phyloP scores from a whole-genome alignment of 805 yeast genomes.

The Babjeviella inositovora region DNA sequence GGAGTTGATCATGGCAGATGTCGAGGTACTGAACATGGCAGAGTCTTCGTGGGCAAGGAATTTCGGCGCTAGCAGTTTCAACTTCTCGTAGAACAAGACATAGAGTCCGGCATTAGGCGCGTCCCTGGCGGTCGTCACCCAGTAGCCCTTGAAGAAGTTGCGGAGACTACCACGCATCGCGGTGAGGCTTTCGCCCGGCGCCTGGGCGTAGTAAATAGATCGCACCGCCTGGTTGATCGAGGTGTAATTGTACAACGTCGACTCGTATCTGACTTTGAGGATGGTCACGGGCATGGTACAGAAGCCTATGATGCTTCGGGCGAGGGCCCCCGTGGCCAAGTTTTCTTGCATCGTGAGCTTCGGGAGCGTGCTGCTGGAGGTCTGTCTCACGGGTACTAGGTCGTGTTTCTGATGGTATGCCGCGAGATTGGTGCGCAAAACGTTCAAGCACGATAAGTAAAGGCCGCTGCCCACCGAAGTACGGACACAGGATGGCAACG shows the following conservation, averaged over 20 bases:
- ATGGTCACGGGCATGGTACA: conserved; percentile 92
- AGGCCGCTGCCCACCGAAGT: conserved; percentile 86
- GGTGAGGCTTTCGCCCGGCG: no score
- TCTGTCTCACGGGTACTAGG: conserved; percentile 3
- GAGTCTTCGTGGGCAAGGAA: conserved; percentile 6
- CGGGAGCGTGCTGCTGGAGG: conserved; percentile 33
- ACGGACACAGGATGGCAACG: conserved; percentile 77
- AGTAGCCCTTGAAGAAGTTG: conserved; percentile 79
- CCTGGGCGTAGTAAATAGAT: conserved; percentile 34
- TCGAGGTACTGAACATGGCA: conserved; percentile 11
- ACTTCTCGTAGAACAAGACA: conserved; percentile 68
- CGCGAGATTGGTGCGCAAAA: conserved; percentile 36
- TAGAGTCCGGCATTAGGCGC: conserved; percentile 96
- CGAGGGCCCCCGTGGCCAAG: conserved; percentile 57
- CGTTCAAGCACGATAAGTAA: conserved; percentile 60
- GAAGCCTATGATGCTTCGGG: conserved; percentile 72
- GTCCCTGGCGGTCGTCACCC: conserved; percentile 79
- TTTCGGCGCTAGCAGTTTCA: conserved; percentile 39
- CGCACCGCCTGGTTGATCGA: conserved; percentile 44
- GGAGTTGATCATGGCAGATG: conserved; percentile 49
- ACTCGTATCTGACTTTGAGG: conserved; percentile 78
- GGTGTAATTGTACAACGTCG: conserved; percentile 54
- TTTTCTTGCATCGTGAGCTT: conserved; percentile 56
- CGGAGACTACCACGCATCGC: no score
- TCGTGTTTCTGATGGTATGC: conserved; percentile 4